Evolutionary conservation across 345 rosid genomes (phyloP), one percentile per base, ranked within the genome.

Genomic region (Passiflora organensis): DNA sequence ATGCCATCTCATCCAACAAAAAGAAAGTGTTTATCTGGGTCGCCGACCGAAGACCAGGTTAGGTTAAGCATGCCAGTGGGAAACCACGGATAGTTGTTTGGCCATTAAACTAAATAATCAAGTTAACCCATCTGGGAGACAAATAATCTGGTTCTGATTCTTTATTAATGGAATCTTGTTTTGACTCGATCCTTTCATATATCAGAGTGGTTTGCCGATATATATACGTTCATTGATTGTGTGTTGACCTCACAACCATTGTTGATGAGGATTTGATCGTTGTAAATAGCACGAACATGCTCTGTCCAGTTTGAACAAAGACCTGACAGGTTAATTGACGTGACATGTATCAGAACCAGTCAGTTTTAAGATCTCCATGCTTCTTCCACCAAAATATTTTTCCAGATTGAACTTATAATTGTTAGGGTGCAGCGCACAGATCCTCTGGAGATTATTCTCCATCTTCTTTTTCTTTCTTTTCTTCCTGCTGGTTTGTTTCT

Each of bases 1-100:
- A 61, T 70, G 20, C 53, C 56, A 47, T 61, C 56, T 55, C 24
- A 21, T 55, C 64, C 61, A 55, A 51, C 32, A 56, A 19, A 46
- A 63, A 48, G 15, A 45, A 64, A 46, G 58, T 34, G 43, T 5
- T 43, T 32, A 50, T 72, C 66, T 25, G 4, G 21, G 45, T 19
- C 53, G 16, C 12, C 73, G 64, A 70, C 11, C 6, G 4, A 14
- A n/a, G 17, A 59, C 49, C 59, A 59, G 65, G 48, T 44, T 36
- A 55, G 43, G 19, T 64, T 13, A 43, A 61, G 68, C 78, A 68
- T 62, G 71, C 78, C 45, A 5, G 43, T 13, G 0, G 21, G 14
- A 13, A 25, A 20, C 24, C 10, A 21, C 9, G 15, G 16, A 14
- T 5, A 24, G 22, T 32, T 20, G 4, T 52, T 36, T 45, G 21